A percentile compares a stretch with the other conserved stretches of the same genome.
These are phyloP conservation scores for Cutaneotrichosporon cavernicola DNA, from an alignment of 1,284 basidiomycete genomes.

Conservation along the genomic window DNA sequence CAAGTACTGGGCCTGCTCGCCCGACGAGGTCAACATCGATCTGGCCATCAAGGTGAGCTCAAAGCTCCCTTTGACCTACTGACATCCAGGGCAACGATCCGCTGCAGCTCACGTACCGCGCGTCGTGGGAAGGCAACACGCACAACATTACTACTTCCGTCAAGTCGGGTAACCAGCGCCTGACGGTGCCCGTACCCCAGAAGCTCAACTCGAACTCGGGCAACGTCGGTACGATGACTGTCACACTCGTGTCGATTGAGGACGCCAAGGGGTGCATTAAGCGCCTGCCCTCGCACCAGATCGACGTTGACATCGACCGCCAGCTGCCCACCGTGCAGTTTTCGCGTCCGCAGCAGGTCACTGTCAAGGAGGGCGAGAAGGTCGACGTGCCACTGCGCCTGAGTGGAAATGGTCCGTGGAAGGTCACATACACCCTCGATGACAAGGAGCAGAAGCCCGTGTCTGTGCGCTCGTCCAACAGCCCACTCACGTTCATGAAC, in stretches of 20 bases:
- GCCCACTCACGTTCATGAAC: conserved; percentile 65
- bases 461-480: conserved; percentile 66
- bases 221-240: conserved; percentile 38
- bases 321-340: conserved; percentile 86
- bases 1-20: conserved; percentile 63
- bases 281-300: conserved; percentile 69
- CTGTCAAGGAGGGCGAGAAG: conserved; percentile 72
- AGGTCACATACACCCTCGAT: conserved; percentile 66
- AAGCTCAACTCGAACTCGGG: conserved; percentile 33
- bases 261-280: conserved; percentile 87
- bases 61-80: conserved; percentile 32
- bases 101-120: conserved; percentile 77
- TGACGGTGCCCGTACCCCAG: conserved; percentile 40
- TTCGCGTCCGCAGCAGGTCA: conserved; percentile 59
- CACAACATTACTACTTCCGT: conserved; percentile 65
- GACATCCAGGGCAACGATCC: conserved; percentile 73
- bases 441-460: conserved; percentile 58
- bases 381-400: conserved; percentile 74
- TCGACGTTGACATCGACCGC: conserved; percentile 85
- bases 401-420: conserved; percentile 89
- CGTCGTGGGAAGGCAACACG: conserved; percentile 60
- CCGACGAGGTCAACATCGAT: conserved; percentile 68
- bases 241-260: conserved; percentile 65
- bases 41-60: conserved; percentile 64
- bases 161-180: conserved; percentile 56